Base-by-base conservation (phyloP, 2,329 filamentous ascomycete genomes). In the Chrysosporium queenslandicum region DNA sequence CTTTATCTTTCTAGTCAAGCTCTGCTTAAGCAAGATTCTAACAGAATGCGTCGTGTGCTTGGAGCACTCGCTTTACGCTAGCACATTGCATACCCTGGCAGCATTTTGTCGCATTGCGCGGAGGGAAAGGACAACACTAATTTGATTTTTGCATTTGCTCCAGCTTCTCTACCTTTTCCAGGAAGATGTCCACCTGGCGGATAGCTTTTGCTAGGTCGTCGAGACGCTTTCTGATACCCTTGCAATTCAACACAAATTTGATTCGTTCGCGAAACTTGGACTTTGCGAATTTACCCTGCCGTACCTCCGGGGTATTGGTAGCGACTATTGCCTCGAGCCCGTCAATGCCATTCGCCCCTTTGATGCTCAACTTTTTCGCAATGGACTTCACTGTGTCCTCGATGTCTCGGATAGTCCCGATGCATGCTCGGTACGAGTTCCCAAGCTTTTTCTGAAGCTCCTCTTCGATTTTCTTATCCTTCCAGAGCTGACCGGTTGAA, bases 201-300 rank as follows among this genome's bases (percentile, higher is more conserved):
- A 85, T 78, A 53, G 81, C 78, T 64, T 87, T 83, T 11, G 87
- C 73, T 60, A 78, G 78, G 62, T 87, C 83, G 71, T 30, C 16
- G 21, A 29, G 16, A 21, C 29, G 11, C 9, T 25, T 50, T 14
- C 32, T 36, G 32, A 36, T 36, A 14, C 32, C n/a, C 14, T 36
- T 8, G 9, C 32, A 14, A 8, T 36, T 36, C 32, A 36, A 12
- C n/a, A 14, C n/a, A 14, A 36, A 36, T 14, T 36, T 36, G 32
- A 36, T 36, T 36, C 32, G 32, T n/a, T 36, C 32, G 32, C 32
- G 32, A n/a, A 36, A 36, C 32, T 36, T 14, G 14, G n/a, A 36
- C 14, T 14, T 36, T 4, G 32, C 9, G 4, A n/a, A n/a, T 36
- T 14, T 36, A 8, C 32, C 32, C 14, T 12, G 8, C 14, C n/a